A percentile compares a stretch with the other conserved stretches of the same genome.
These are phyloP conservation scores for Fomes fomentarius DNA, from an alignment of 1,284 basidiomycete species.

Conservation along the genomic window DNA sequence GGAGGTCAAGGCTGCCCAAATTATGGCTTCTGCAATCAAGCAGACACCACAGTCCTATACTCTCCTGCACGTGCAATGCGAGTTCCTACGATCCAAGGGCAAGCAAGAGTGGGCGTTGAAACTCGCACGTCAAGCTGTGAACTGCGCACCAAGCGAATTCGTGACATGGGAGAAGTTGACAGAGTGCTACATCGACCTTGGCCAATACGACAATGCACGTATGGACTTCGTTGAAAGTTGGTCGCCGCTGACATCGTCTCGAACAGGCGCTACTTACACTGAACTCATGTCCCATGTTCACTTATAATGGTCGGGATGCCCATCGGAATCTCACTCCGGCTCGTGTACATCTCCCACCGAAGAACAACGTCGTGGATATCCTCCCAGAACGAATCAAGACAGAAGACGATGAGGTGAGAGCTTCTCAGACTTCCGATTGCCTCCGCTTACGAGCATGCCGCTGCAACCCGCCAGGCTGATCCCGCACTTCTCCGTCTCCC, in stretches of 20 bases:
- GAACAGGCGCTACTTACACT: constrained; percentile 84
- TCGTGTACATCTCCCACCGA: constrained; percentile 87
- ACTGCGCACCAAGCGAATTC: constrained; percentile 97
- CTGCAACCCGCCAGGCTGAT: constrained; percentile 65
- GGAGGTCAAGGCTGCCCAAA: constrained; percentile 97
- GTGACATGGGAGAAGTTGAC: constrained; percentile 99
- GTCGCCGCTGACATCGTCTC: not conserved
- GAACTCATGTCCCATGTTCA: constrained; percentile 99
- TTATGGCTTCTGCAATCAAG: constrained; percentile 86
- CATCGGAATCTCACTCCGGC: constrained; percentile 87
- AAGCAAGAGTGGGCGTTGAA: constrained; percentile 90
- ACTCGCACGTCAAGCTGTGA: constrained; percentile 93
- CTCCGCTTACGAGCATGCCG: not conserved
- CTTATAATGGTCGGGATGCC: constrained; percentile 95
- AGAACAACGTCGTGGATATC: constrained; percentile 83
- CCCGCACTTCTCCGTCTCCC: constrained; percentile 92
- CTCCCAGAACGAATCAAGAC: constrained; percentile 71
- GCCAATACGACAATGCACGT: constrained; percentile 79
- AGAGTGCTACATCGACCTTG: constrained; percentile 90
- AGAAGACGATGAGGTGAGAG: constrained; percentile 81
- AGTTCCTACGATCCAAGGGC: constrained; percentile 88
- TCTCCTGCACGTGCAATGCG: constrained; percentile 91
- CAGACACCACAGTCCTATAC: constrained; percentile 92
- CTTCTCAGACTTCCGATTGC: not conserved
- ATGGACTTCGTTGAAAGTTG: not conserved